A percentile compares a stretch with the other conserved stretches of the same genome.
Evolutionary conservation across 495 filamentous ascomycete genomes (phyloP).

Genomic region (Pyrenula aspistea): DNA sequence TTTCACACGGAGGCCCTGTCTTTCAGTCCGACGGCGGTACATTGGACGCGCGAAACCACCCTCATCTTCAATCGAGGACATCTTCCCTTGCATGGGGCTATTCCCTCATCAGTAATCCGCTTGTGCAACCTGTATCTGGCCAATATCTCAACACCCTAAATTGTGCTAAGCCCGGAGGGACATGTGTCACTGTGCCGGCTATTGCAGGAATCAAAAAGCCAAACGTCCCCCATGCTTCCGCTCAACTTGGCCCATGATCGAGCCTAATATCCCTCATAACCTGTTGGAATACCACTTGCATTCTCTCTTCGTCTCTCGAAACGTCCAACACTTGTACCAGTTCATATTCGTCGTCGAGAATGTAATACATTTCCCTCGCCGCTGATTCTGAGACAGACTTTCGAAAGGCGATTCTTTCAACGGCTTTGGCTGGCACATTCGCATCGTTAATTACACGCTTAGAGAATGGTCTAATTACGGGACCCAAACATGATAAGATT

Average conservation of each 20-base stretch:
- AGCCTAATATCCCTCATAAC: neutral
- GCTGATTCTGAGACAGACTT: constrained; percentile 17
- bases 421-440: constrained; percentile 26
- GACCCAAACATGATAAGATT: constrained; percentile 24
- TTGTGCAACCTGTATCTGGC: neutral
- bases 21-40: too few species aligned
- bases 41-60: too few species aligned
- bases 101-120: neutral
- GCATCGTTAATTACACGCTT: constrained; percentile 28
- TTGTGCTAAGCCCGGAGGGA: too few species aligned
- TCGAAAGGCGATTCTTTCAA: constrained; percentile 29
- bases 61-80: too few species aligned
- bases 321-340: neutral
- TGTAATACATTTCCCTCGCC: constrained; percentile 28
- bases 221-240: neutral
- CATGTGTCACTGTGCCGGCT: neutral
- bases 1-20: too few species aligned
- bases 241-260: neutral
- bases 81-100: too few species aligned
- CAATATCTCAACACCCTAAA: neutral
- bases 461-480: constrained; percentile 26
- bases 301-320: neutral
- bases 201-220: neutral
- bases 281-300: neutral
- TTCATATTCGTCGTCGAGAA: constrained; percentile 26